These are phyloP conservation scores for Russula compacta DNA, from an alignment of 768 basidiomycete genomes.

Conservation along the genomic window DNA sequence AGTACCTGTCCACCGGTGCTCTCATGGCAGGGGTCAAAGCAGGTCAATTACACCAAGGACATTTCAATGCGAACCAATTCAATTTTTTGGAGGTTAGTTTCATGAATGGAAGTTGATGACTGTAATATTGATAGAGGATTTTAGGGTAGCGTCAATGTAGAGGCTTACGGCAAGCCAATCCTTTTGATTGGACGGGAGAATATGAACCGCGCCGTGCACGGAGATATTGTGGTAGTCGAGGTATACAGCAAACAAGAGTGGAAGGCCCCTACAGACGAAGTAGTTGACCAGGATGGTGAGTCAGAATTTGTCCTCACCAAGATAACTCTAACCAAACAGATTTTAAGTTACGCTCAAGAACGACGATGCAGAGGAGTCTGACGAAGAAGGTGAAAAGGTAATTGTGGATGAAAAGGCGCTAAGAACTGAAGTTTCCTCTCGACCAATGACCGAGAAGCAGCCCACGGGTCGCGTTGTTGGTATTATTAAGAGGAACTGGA, in stretches of 20 bases:
- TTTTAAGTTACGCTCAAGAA: constrained; percentile 66
- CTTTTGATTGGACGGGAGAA: constrained; percentile 82
- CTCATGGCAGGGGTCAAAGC: constrained; percentile 78
- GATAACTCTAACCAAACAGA: not conserved
- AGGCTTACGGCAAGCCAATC: constrained; percentile 65
- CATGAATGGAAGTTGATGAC: not conserved
- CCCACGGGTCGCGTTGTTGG: constrained; percentile 92
- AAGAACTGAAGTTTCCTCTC: constrained; percentile 22
- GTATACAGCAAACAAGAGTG: constrained; percentile 82
- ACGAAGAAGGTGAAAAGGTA: constrained; percentile 43
- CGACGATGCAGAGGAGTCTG: constrained; percentile 76
- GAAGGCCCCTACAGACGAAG: constrained; percentile 87
- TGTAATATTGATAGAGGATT: not conserved
- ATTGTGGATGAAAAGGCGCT: constrained; percentile 25
- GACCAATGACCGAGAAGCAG: constrained; percentile 50
- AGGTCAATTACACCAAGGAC: constrained; percentile 80
- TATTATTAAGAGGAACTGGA: constrained; percentile 91
- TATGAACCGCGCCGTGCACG: constrained; percentile 93
- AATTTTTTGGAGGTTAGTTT: constrained; percentile 84
- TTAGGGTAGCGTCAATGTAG: constrained; percentile 74
- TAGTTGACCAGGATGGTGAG: constrained; percentile 87
- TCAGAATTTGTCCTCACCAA: constrained; percentile 2
- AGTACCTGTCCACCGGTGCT: constrained; percentile 74
- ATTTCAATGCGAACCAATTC: constrained; percentile 92
- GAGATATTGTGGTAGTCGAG: constrained; percentile 88